These are phyloP conservation scores for Chlorencoelia australis DNA, from an alignment of 2,329 filamentous ascomycete genomes.

Conservation along the genomic window DNA sequence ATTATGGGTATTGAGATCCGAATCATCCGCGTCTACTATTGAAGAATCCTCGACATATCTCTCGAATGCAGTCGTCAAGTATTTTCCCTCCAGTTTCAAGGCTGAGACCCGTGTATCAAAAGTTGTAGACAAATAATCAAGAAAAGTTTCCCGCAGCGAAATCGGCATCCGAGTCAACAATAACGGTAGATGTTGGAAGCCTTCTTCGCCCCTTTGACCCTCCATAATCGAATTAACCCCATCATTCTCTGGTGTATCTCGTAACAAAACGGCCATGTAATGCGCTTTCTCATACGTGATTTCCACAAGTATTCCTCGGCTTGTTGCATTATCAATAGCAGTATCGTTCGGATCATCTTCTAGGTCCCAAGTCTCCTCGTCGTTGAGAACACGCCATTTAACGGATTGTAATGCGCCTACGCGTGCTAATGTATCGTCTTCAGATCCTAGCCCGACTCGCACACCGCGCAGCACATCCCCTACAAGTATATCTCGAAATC, in stretches of 20 bases:
- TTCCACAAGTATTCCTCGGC: conserved; percentile 19
- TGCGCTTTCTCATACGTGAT: conserved; percentile 23
- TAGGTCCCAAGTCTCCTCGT: conserved; percentile 29
- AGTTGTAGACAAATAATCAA: conserved; percentile 32
- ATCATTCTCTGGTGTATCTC: conserved; percentile 6
- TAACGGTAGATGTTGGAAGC: conserved; percentile 34
- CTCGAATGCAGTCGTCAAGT: conserved; percentile 27
- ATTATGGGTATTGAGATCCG: conserved; percentile 6
- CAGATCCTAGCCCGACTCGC: conserved; percentile 30
- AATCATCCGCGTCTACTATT: conserved; percentile 14
- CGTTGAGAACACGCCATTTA: conserved; percentile 32
- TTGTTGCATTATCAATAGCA: conserved; percentile 10
- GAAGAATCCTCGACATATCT: conserved; percentile 21
- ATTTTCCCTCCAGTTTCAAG: conserved; percentile 28
- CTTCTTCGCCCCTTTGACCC: conserved; percentile 7
- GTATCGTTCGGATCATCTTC: conserved; percentile 1
- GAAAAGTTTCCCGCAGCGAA: conserved; percentile 32
- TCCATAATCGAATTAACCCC: conserved; percentile 11
- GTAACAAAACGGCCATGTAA: conserved; percentile 23
- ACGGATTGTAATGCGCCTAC: conserved; percentile 34
- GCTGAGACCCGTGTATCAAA: conserved; percentile 34
- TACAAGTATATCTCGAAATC: conserved; percentile 33
- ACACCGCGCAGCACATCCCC: conserved; percentile 37
- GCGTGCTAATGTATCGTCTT: conserved; percentile 27
- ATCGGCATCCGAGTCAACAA: conserved; percentile 36